Evolutionary conservation across 2,329 filamentous ascomycete genomes (phyloP).

Genomic region (Eutypella sp.): DNA sequence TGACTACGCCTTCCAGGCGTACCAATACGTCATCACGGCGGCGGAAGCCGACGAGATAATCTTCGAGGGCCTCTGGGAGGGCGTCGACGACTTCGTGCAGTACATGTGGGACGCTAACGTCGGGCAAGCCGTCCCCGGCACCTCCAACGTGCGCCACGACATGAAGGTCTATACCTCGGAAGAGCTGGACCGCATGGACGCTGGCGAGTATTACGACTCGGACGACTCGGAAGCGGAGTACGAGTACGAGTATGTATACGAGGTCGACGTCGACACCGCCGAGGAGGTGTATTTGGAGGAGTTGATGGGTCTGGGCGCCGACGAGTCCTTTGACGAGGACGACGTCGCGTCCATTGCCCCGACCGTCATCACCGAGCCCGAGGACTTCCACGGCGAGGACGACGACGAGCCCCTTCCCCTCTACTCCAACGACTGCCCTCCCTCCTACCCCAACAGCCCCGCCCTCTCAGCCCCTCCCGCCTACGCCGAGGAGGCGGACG

Average conservation of each 20-base stretch:
- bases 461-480: background rate
- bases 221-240: background rate
- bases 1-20: slow-evolving; percentile 5
- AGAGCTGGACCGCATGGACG: slow-evolving; percentile 8
- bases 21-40: slow-evolving; percentile 8
- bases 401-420: slow-evolving; percentile 3
- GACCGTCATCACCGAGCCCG: background rate
- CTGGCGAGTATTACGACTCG: background rate
- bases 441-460: background rate
- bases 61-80: slow-evolving; percentile 1
- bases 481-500: background rate
- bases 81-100: slow-evolving; percentile 6
- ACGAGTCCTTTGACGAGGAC: no score
- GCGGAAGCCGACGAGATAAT: slow-evolving; percentile 6
- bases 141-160: slow-evolving; percentile 6
- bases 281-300: no score
- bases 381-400: background rate
- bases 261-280: background rate
- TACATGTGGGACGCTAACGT: slow-evolving; percentile 9
- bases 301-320: no score
- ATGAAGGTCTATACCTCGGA: slow-evolving; percentile 8
- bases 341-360: background rate
- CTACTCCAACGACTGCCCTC: background rate
- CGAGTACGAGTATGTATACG: background rate
- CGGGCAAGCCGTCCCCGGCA: slow-evolving; percentile 3